Conservation (phyloP, 2,329 filamentous ascomycete species). For the Trichophyton schoenleinii region DNA sequence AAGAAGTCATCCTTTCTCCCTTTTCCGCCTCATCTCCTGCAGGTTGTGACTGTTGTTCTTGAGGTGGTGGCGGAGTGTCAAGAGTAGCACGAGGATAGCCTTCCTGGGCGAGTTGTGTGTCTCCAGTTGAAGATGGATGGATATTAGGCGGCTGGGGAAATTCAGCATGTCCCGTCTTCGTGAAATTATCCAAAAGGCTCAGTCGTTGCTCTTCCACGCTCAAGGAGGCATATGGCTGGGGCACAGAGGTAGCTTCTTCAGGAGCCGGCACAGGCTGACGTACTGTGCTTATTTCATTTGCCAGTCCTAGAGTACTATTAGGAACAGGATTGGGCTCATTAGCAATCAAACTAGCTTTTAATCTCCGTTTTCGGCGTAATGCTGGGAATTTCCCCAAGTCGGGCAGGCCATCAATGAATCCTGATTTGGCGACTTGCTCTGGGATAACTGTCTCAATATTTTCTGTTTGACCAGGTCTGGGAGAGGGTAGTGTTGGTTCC, state of each 20-base stretch:
- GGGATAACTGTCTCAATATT: background rate
- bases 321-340: background rate
- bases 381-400: slow-evolving; percentile 13
- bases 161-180: background rate
- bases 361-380: slow-evolving; percentile 8
- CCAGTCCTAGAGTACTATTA: background rate
- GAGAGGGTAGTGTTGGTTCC: background rate
- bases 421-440: background rate
- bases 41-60: background rate
- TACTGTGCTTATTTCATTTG: background rate
- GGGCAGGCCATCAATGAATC: background rate
- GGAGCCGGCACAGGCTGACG: background rate
- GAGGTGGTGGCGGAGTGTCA: background rate
- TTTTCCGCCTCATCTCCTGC: slow-evolving; percentile 17
- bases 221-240: background rate
- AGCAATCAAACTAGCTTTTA: background rate
- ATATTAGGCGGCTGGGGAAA: background rate
- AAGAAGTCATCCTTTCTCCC: slow-evolving; percentile 12
- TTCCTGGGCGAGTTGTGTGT: background rate
- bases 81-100: background rate
- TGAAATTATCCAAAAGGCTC: background rate
- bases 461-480: background rate
- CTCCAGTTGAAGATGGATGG: background rate
- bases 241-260: background rate
- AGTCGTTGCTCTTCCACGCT: slow-evolving; percentile 2